These are phyloP conservation scores for Serendipita sp. DNA, from an alignment of 768 basidiomycete genomes.

Conservation along the genomic window DNA sequence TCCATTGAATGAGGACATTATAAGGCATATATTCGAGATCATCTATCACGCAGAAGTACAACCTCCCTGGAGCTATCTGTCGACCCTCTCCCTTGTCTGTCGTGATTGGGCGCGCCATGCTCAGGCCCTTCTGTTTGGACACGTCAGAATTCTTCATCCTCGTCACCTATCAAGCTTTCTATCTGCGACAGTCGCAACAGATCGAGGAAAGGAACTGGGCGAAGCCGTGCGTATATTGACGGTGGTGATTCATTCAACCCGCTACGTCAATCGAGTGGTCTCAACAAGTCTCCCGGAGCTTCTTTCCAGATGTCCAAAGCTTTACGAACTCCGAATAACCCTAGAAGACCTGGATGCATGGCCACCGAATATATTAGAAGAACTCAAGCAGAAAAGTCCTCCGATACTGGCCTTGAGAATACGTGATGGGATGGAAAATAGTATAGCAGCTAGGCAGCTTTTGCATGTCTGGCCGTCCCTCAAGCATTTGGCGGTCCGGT, in stretches of 20 bases:
- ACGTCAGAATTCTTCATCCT: background rate
- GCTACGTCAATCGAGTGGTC: background rate
- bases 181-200: background rate
- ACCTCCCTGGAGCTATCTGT: background rate
- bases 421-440: background rate
- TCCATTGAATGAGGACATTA: background rate
- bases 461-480: conserved; percentile 5
- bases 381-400: background rate
- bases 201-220: background rate
- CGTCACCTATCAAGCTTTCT: background rate
- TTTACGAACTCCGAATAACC: background rate
- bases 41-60: background rate
- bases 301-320: background rate
- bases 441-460: background rate
- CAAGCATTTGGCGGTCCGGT: background rate
- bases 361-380: background rate
- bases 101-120: background rate
- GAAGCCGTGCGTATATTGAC: background rate
- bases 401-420: background rate
- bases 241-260: background rate
- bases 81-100: background rate
- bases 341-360: background rate
- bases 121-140: background rate
- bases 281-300: background rate
- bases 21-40: background rate